Evolutionary conservation across 306 rosid species (phyloP).

Genomic region (Pachyrhizus erosus): DNA sequence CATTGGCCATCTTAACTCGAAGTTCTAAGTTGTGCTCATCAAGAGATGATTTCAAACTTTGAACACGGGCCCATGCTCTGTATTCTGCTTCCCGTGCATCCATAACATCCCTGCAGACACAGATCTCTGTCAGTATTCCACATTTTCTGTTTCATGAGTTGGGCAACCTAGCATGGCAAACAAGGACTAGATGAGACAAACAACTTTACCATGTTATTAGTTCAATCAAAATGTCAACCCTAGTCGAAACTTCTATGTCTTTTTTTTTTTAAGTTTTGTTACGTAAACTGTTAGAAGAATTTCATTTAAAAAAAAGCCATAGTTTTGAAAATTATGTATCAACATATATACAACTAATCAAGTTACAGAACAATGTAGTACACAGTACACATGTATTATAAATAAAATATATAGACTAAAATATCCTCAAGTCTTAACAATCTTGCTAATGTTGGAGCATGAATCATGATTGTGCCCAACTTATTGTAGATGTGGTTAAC

Average conservation of each 20-base stretch:
- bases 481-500: background rate
- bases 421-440: background rate
- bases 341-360: background rate
- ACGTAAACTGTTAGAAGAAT: background rate
- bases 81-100: conserved; percentile 88
- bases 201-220: background rate
- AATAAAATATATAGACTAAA: background rate
- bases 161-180: conserved; percentile 12
- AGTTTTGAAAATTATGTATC: background rate
- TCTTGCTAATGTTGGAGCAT: background rate
- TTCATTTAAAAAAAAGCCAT: background rate
- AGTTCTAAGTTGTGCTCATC: conserved; percentile 85
- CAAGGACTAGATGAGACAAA: background rate
- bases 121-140: conserved; percentile 34
- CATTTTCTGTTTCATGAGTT: conserved; percentile 4
- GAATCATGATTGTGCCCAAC: background rate
- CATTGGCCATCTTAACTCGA: conserved; percentile 93
- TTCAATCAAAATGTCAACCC: conserved; percentile 10
- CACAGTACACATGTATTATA: background rate
- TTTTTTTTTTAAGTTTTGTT: background rate
- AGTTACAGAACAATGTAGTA: background rate
- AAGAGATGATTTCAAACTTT: conserved; percentile 78
- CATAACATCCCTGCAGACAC: conserved; percentile 70
- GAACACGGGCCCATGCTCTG: conserved; percentile 88
- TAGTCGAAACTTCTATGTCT: background rate